These are phyloP conservation scores for Coemansia erecta DNA, from an alignment of 192 early-diverging fungal genomes.

Conservation along the genomic window DNA sequence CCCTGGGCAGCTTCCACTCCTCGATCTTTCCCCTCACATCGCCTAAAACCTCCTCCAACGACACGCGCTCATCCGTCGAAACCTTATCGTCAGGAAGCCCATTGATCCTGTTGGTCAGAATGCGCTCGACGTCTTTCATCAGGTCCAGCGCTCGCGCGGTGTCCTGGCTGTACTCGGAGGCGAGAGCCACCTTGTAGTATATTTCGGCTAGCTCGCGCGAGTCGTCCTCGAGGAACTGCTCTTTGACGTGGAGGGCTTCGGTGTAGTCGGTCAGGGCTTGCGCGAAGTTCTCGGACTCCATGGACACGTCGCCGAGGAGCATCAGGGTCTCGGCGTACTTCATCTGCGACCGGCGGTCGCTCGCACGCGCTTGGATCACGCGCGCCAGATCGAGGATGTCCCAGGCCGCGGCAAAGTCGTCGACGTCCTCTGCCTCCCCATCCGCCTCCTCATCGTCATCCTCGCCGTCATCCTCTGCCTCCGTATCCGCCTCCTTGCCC, in stretches of 20 bases:
- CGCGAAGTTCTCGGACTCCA: slow-evolving; percentile 73
- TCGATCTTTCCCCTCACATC: slow-evolving; percentile 45
- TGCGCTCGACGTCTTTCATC: slow-evolving; percentile 45
- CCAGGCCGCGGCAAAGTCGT: slow-evolving; percentile 77
- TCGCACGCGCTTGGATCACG: slow-evolving; percentile 68
- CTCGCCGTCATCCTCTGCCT: slow-evolving; percentile 31
- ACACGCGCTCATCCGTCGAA: slow-evolving; percentile 21
- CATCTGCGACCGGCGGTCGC: slow-evolving; percentile 58
- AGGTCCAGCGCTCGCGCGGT: slow-evolving; percentile 37
- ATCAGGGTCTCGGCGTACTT: slow-evolving; percentile 61
- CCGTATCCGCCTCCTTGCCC: slow-evolving; percentile 35
- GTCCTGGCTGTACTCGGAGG: slow-evolving; percentile 50
- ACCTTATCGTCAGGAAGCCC: not conserved
- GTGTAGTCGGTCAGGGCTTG: slow-evolving; percentile 50
- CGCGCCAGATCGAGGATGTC: slow-evolving; percentile 82
- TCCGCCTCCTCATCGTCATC: slow-evolving; percentile 48
- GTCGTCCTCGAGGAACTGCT: slow-evolving; percentile 30
- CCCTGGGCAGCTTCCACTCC: slow-evolving; percentile 45
- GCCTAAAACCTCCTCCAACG: slow-evolving; percentile 38
- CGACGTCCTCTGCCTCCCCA: slow-evolving; percentile 50
- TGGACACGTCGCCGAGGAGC: slow-evolving; percentile 79
- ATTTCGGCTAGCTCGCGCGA: slow-evolving; percentile 52
- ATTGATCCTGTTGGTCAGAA: slow-evolving; percentile 29
- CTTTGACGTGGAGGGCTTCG: slow-evolving; percentile 35
- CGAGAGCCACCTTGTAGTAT: slow-evolving; percentile 54